These are phyloP conservation scores for Trichoderma simmonsii DNA, from an alignment of 2,329 filamentous ascomycete species.

Conservation along the genomic window DNA sequence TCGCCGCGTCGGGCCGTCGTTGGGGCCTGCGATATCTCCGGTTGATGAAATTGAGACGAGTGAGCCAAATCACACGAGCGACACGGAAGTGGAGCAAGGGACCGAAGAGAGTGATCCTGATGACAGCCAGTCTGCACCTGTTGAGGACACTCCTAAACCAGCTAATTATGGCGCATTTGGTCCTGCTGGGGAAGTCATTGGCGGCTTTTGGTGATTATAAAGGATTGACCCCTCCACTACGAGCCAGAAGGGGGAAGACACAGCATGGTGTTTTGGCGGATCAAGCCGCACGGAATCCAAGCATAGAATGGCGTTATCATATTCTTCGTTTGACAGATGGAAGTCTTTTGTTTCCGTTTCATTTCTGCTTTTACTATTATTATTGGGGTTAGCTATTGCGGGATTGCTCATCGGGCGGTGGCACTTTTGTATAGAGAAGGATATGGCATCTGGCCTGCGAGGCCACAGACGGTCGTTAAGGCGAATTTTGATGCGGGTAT, in stretches of 20 bases:
- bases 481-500: not conserved
- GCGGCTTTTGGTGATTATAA: constrained; percentile 10
- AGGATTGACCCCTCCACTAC: not conserved
- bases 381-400: not conserved
- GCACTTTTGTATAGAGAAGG: not conserved
- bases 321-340: not conserved
- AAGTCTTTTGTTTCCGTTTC: not conserved
- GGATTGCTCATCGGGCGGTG: not conserved
- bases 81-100: constrained; percentile 30
- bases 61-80: constrained; percentile 33
- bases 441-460: not conserved
- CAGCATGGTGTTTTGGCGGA: not conserved
- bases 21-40: constrained; percentile 23
- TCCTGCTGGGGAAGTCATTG: constrained; percentile 7
- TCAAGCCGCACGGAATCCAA: not conserved
- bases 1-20: constrained; percentile 18
- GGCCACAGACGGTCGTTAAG: not conserved
- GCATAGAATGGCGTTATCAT: constrained; percentile 16
- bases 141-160: not conserved
- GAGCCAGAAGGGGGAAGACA: not conserved
- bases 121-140: not conserved
- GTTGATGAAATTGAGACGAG: constrained; percentile 34
- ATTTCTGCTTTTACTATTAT: not conserved
- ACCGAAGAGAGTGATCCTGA: constrained; percentile 36
- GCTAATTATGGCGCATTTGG: constrained; percentile 2